Percentiles rank a stretch among this genome's conserved stretches.
These are phyloP conservation scores for Saururus chinensis DNA, from an alignment of 164 flowering plant species.

Conservation along the genomic window DNA sequence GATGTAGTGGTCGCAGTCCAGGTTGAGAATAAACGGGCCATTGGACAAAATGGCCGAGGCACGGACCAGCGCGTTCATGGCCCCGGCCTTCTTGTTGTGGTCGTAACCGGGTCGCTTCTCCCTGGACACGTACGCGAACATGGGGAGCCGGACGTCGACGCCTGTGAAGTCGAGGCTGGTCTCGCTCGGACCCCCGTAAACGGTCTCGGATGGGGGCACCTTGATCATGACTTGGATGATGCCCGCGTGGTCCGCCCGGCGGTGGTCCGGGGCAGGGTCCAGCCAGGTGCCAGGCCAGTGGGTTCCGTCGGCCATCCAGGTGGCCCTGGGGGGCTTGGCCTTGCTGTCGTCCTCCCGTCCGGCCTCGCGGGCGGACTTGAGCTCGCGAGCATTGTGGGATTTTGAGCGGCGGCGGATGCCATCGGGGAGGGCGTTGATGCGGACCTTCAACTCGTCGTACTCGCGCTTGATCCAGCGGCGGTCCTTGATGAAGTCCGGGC, in stretches of 20 bases:
- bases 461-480: constrained; percentile 71
- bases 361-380: constrained; percentile 24
- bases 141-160: constrained; percentile 30
- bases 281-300: constrained; percentile 89
- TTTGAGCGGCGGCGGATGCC: constrained; percentile 36
- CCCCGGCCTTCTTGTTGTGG: constrained; percentile 44
- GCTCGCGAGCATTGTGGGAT: constrained; percentile 35
- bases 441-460: constrained; percentile 79
- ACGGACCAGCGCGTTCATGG: constrained; percentile 37
- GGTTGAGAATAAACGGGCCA: constrained; percentile 38
- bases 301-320: constrained; percentile 93
- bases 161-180: constrained; percentile 23
- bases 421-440: constrained; percentile 72
- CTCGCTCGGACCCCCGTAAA: constrained; percentile 16
- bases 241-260: constrained; percentile 77
- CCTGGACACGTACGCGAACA: constrained; percentile 36
- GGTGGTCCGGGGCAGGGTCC: constrained; percentile 40
- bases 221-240: constrained; percentile 65
- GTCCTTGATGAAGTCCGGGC: constrained; percentile 63
- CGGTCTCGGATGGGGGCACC: constrained; percentile 16
- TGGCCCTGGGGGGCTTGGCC: constrained; percentile 22
- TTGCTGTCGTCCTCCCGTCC: constrained; percentile 18
- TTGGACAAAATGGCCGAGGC: constrained; percentile 39
- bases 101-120: constrained; percentile 36
- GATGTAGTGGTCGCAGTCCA: constrained; percentile 42